Evolutionary conservation across 2,329 filamentous ascomycete species (phyloP).

Genomic region (Hypoxylon sp.): DNA sequence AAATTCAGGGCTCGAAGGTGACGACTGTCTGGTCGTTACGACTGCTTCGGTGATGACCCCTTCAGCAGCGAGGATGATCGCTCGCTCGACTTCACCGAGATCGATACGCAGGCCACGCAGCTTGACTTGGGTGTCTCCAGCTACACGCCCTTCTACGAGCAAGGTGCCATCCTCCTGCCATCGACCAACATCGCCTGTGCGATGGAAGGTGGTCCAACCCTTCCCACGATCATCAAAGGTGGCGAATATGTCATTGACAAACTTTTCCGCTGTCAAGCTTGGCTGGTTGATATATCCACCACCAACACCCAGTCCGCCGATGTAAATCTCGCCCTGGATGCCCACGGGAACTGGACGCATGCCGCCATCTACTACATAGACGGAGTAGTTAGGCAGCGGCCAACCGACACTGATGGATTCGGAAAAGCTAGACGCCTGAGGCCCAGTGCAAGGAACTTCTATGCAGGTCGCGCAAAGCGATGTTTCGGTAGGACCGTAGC

Average conservation of each 20-base stretch:
- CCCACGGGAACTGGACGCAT: slow-evolving; percentile 49
- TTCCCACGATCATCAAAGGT: neutral
- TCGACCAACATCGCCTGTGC: slow-evolving; percentile 50
- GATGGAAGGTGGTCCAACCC: slow-evolving; percentile 39
- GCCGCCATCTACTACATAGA: slow-evolving; percentile 51
- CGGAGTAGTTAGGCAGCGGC: slow-evolving; percentile 47
- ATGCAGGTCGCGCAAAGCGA: slow-evolving; percentile 23
- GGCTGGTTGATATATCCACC: slow-evolving; percentile 9
- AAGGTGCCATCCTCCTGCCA: slow-evolving; percentile 46
- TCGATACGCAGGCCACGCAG: slow-evolving; percentile 54
- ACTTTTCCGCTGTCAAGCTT: neutral
- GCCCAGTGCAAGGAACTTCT: neutral
- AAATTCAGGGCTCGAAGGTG: neutral
- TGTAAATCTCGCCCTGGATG: slow-evolving; percentile 51
- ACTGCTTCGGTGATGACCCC: neutral
- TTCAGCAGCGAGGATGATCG: slow-evolving; percentile 32
- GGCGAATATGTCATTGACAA: neutral
- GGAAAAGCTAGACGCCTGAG: neutral
- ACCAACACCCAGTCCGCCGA: slow-evolving; percentile 48
- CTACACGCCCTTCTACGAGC: slow-evolving; percentile 46
- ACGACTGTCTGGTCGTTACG: neutral
- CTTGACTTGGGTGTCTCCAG: slow-evolving; percentile 52
- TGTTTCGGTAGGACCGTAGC: slow-evolving; percentile 43
- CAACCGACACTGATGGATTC: too few relatives aligned
- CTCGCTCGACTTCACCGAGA: slow-evolving; percentile 50